Conservation (phyloP, 805 yeast genomes). For the Phaffomyces opuntiae region DNA sequence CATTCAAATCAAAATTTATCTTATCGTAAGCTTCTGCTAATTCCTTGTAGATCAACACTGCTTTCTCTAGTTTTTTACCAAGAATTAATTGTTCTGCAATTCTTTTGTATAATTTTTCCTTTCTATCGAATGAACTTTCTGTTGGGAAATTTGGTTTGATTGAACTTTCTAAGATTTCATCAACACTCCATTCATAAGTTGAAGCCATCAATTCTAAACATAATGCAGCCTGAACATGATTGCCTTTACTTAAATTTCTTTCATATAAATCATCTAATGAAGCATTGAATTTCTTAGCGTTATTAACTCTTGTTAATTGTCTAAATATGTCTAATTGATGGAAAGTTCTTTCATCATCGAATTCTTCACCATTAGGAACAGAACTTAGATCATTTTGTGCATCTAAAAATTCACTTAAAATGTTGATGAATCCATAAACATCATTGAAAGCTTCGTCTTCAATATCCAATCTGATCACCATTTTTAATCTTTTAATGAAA, state of each 20-base stretch:
- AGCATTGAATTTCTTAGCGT: constrained; percentile 75
- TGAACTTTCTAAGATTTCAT: constrained; percentile 46
- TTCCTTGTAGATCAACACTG: constrained; percentile 71
- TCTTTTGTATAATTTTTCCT: constrained; percentile 60
- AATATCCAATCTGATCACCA: constrained; percentile 45
- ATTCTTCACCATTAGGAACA: constrained; percentile 77
- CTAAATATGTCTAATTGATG: constrained; percentile 70
- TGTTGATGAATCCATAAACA: constrained; percentile 43
- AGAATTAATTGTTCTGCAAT: constrained; percentile 63
- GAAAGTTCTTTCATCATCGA: constrained; percentile 81
- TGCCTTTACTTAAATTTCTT: constrained; percentile 49
- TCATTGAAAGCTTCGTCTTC: constrained; percentile 57
- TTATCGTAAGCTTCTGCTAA: constrained; percentile 67
- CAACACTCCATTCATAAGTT: constrained; percentile 69
- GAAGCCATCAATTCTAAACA: constrained; percentile 71
- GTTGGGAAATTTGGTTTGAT: constrained; percentile 68
- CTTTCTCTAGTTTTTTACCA: constrained; percentile 74
- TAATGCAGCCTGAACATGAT: constrained; percentile 77
- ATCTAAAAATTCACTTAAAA: constrained; percentile 53
- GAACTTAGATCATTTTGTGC: constrained; percentile 59
- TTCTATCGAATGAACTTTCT: constrained; percentile 75
- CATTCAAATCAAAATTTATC: constrained; percentile 66
- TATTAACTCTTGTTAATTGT: constrained; percentile 67
- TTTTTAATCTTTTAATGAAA: constrained; percentile 44
- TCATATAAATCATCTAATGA: constrained; percentile 71